Conservation (phyloP, 2,329 filamentous ascomycete genomes). For the Neofusicoccum ribis region DNA sequence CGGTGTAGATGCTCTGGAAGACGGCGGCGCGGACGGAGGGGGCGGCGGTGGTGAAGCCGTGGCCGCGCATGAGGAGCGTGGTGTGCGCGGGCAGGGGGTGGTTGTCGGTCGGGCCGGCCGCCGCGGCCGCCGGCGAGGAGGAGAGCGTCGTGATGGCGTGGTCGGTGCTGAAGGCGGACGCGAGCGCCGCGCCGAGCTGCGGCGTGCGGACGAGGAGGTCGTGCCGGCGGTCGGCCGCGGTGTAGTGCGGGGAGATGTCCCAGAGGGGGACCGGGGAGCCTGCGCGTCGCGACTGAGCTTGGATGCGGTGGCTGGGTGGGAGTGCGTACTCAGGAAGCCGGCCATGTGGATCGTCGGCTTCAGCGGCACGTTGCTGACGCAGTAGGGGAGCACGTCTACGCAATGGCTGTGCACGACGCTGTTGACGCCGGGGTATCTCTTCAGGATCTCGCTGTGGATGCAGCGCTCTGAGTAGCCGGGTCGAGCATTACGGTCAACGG, state of each 20-base stretch:
- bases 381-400: constrained; percentile 45
- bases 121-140: too few species aligned
- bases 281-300: constrained; percentile 17
- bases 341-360: constrained; percentile 44
- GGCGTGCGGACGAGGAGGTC: constrained; percentile 37
- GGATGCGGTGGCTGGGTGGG: background rate
- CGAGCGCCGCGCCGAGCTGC: constrained; percentile 36
- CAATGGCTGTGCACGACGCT: constrained; percentile 47
- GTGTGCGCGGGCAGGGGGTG: constrained; percentile 39
- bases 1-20: constrained; percentile 47
- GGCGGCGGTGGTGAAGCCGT: constrained; percentile 48
- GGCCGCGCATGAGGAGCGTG: constrained; percentile 44
- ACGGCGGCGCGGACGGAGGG: constrained; percentile 47
- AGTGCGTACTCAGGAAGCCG: constrained; percentile 41
- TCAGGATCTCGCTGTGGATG: constrained; percentile 50
- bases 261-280: constrained; percentile 38
- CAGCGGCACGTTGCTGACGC: constrained; percentile 39
- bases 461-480: constrained; percentile 44
- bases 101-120: constrained; percentile 23
- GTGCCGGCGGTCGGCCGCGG: constrained; percentile 30
- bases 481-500: constrained; percentile 36
- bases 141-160: background rate
- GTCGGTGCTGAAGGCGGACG: constrained; percentile 31
- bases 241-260: constrained; percentile 33
- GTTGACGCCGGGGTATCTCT: constrained; percentile 45